phyloP scores from a whole-genome alignment of 2,329 filamentous ascomycete genomes.

The Amphichorda felina region DNA sequence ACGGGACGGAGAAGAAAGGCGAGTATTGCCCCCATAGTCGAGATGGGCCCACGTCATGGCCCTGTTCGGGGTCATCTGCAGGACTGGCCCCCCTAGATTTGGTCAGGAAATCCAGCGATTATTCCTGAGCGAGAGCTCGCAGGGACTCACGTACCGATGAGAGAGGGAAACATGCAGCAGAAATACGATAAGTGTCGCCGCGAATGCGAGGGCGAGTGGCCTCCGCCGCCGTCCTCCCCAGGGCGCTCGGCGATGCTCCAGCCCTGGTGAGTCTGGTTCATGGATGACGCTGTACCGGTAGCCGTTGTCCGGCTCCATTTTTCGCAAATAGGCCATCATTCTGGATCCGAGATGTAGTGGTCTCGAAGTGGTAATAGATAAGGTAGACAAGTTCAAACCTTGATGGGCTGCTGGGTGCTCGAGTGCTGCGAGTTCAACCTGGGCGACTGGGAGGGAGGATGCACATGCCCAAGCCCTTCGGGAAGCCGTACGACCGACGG shows the following conservation, averaged over 20 bases:
- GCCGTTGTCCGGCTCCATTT: constrained; percentile 7
- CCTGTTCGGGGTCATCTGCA: too few species aligned
- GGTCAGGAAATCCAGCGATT: too few species aligned
- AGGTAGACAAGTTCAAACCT: too few species aligned
- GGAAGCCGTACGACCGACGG: neutral
- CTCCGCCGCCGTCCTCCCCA: neutral
- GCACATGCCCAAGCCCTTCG: too few species aligned
- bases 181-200: neutral
- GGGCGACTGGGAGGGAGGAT: too few species aligned
- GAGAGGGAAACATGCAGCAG: neutral
- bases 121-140: too few species aligned
- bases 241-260: neutral
- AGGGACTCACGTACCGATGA: neutral
- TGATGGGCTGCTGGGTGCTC: too few species aligned
- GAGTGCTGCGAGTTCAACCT: too few species aligned
- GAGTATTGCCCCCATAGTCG: constrained; percentile 75
- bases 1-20: constrained; percentile 68
- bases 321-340: constrained; percentile 8
- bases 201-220: neutral
- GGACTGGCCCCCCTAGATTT: too few species aligned
- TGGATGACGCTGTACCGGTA: constrained; percentile 18
- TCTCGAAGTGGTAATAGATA: too few species aligned
- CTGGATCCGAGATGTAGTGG: too few species aligned
- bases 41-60: neutral
- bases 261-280: constrained; percentile 4